Conservation (phyloP, 1,284 basidiomycete genomes). For the Cutaneotrichosporon sp. region DNA sequence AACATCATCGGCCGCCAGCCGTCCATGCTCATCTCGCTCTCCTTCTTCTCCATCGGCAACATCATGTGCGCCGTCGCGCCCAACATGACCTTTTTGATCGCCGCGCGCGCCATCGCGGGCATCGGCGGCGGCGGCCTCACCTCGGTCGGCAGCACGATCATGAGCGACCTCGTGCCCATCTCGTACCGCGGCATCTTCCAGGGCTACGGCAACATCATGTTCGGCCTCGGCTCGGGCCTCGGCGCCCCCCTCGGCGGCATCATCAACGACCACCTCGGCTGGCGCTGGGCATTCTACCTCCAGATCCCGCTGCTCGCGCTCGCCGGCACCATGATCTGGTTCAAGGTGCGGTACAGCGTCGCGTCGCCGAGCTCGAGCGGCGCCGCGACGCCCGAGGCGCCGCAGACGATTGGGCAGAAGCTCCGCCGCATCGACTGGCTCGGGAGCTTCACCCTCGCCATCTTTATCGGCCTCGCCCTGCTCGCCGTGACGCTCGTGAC, state of each 20-base stretch:
- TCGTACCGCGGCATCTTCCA: conserved; percentile 84
- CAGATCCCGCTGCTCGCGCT: conserved; percentile 61
- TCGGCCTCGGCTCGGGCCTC: conserved; percentile 60
- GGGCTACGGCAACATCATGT: conserved; percentile 78
- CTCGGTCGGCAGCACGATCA: conserved; percentile 41
- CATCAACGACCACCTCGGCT: conserved; percentile 78
- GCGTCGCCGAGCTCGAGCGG: background rate
- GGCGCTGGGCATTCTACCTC: conserved; percentile 62
- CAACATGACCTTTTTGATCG: conserved; percentile 78
- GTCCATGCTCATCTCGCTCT: too few relatives aligned
- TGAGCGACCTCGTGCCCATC: conserved; percentile 63
- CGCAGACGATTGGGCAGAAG: conserved; percentile 65
- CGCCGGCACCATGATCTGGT: too few relatives aligned
- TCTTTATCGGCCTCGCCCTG: conserved; percentile 69
- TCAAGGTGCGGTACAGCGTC: background rate
- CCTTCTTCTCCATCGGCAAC: conserved; percentile 78
- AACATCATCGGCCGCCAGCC: too few relatives aligned
- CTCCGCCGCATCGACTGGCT: conserved; percentile 76
- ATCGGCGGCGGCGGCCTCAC: conserved; percentile 67
- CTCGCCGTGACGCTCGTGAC: conserved; percentile 78
- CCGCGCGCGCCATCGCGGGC: conserved; percentile 75
- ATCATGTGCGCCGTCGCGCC: conserved; percentile 76
- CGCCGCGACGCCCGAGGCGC: too few relatives aligned
- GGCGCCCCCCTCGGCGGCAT: conserved; percentile 86
- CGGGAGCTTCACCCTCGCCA: conserved; percentile 74